Conservation (phyloP, 306 rosid species). For the Sphenostylis stenocarpa region DNA sequence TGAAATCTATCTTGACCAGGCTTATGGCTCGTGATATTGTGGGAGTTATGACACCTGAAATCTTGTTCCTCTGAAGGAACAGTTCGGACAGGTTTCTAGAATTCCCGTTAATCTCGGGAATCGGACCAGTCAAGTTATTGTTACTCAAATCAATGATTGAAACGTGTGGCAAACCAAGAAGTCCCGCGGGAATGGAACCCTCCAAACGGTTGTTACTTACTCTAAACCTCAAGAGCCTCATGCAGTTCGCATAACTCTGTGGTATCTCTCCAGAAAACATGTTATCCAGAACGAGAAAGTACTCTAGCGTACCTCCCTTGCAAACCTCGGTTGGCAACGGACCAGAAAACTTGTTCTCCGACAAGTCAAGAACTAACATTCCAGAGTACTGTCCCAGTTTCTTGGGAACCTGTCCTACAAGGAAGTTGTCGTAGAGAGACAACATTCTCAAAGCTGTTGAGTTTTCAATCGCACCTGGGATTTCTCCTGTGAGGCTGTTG, state of each 20-base stretch:
- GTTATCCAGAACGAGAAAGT: constrained; percentile 74
- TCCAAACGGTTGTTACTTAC: constrained; percentile 64
- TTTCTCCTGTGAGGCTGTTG: constrained; percentile 74
- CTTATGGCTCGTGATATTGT: constrained; percentile 61
- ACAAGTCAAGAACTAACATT: constrained; percentile 73
- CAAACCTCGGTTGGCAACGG: constrained; percentile 79
- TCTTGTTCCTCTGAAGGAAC: constrained; percentile 71
- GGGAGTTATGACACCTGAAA: constrained; percentile 79
- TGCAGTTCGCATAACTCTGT: constrained; percentile 57
- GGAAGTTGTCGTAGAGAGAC: constrained; percentile 75
- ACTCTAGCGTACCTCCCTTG: constrained; percentile 58
- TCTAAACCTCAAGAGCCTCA: constrained; percentile 71
- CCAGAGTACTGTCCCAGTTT: constrained; percentile 71
- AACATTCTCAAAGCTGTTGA: constrained; percentile 61
- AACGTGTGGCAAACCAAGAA: constrained; percentile 70
- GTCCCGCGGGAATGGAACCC: constrained; percentile 73
- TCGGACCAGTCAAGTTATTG: constrained; percentile 66
- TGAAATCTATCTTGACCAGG: constrained; percentile 85
- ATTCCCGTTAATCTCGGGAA: constrained; percentile 51
- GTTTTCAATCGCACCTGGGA: constrained; percentile 66
- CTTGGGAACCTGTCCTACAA: constrained; percentile 68
- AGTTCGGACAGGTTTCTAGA: constrained; percentile 81
- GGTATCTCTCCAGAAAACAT: constrained; percentile 79
- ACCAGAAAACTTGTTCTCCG: constrained; percentile 76
- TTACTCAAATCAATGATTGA: constrained; percentile 74